Percentiles rank a stretch among this genome's conserved stretches.
phyloP scores from a whole-genome alignment of 768 basidiomycete species.

The Suillus paluster region DNA sequence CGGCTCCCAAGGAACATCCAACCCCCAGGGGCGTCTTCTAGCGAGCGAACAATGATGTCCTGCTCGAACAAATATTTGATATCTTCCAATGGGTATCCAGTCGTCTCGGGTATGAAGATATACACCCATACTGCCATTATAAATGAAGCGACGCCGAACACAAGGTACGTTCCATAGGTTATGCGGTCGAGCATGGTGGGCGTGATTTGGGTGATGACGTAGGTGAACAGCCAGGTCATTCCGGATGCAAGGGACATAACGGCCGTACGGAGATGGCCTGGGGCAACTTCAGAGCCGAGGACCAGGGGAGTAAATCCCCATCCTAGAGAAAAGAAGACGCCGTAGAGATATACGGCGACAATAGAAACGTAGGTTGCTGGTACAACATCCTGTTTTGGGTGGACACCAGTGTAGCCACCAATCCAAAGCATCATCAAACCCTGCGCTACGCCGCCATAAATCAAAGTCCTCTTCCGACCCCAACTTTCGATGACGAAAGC shows the following conservation, averaged over 20 bases:
- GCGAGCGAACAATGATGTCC: conserved; percentile 31
- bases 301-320: conserved; percentile 40
- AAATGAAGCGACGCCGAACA: conserved; percentile 36
- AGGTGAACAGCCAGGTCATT: conserved; percentile 42
- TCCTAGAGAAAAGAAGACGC: conserved; percentile 39
- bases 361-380: conserved; percentile 39
- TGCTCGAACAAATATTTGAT: conserved; percentile 40
- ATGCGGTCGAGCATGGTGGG: conserved; percentile 39
- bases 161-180: conserved; percentile 34
- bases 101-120: conserved; percentile 46
- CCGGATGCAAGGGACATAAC: conserved; percentile 36
- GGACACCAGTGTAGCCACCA: conserved; percentile 34
- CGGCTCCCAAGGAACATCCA: conserved; percentile 27
- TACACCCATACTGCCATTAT: conserved; percentile 39
- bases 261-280: conserved; percentile 39
- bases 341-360: conserved; percentile 42
- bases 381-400: conserved; percentile 29
- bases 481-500: conserved; percentile 43
- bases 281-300: conserved; percentile 39
- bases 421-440: conserved; percentile 43
- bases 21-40: conserved; percentile 40
- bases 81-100: conserved; percentile 43
- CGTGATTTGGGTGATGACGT: conserved; percentile 42
- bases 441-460: conserved; percentile 42
- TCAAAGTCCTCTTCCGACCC: conserved; percentile 41